These are phyloP conservation scores for Cercospora nicotianae DNA, from an alignment of 2,329 filamentous ascomycete species.

Conservation along the genomic window DNA sequence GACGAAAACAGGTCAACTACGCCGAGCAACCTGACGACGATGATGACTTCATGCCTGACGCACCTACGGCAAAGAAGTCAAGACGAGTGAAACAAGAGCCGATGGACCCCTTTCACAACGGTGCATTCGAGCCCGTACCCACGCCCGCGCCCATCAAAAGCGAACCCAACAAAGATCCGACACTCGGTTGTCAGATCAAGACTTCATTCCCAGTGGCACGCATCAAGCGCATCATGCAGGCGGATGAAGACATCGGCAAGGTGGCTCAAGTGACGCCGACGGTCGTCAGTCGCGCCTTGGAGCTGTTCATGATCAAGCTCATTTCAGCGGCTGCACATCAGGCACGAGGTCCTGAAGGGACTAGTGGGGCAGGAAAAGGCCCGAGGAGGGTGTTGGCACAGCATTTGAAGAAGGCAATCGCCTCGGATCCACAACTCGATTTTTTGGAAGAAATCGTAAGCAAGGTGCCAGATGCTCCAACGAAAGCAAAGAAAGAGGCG, in stretches of 20 bases:
- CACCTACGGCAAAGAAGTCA: conserved; percentile 25
- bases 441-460: conserved; percentile 88
- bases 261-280: conserved; percentile 97
- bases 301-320: conserved; percentile 95
- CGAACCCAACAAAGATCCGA: conserved; percentile 34
- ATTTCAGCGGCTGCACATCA: conserved; percentile 85
- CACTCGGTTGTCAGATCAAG: conserved; percentile 67
- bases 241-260: conserved; percentile 97
- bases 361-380: conserved; percentile 29
- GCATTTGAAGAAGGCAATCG: conserved; percentile 89
- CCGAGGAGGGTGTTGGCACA: conserved; percentile 86
- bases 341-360: conserved; percentile 53
- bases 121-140: conserved; percentile 8
- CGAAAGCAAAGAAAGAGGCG: conserved; percentile 44
- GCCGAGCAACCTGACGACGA: conserved; percentile 29
- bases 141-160: conserved; percentile 23
- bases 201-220: conserved; percentile 96
- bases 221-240: conserved; percentile 99
- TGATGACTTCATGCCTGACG: conserved; percentile 38
- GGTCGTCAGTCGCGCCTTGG: conserved; percentile 81
- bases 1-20: conserved; percentile 23
- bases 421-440: conserved; percentile 88
- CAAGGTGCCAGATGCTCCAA: conserved; percentile 70
- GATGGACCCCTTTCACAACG: conserved; percentile 13
- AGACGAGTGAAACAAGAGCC: conserved; percentile 26